phyloP scores from a whole-genome alignment of 768 basidiomycete genomes.

The Leccinum subgranulosum region DNA sequence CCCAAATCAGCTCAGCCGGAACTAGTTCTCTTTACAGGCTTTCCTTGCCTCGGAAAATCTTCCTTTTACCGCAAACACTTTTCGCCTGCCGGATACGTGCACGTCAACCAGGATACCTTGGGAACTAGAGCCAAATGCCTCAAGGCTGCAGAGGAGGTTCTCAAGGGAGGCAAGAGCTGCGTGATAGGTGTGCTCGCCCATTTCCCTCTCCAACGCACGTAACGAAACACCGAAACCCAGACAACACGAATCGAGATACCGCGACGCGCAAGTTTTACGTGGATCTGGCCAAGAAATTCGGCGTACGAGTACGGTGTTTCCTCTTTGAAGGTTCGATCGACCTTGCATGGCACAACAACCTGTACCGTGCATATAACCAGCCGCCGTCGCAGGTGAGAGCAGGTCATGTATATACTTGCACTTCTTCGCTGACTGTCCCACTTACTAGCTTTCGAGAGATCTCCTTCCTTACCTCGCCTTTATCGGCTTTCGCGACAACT shows the following conservation, averaged over 20 bases:
- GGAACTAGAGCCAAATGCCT: constrained; percentile 75
- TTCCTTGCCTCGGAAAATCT: constrained; percentile 74
- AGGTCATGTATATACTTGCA: background rate
- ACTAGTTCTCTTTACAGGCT: constrained; percentile 61
- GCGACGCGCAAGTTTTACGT: constrained; percentile 71
- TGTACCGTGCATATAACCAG: constrained; percentile 74
- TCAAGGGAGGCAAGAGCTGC: constrained; percentile 59
- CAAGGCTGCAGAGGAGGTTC: constrained; percentile 52
- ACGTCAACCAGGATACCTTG: constrained; percentile 86
- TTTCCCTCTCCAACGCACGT: background rate
- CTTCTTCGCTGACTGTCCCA: background rate
- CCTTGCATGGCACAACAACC: constrained; percentile 90
- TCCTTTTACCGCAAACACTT: constrained; percentile 76
- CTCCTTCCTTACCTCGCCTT: constrained; percentile 61
- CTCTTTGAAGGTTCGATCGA: constrained; percentile 73
- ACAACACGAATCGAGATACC: constrained; percentile 87
- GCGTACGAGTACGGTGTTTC: constrained; percentile 65
- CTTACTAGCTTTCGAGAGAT: constrained; percentile 43
- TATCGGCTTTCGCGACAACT: constrained; percentile 52
- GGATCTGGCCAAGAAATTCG: constrained; percentile 54
- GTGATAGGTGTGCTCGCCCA: constrained; percentile 62
- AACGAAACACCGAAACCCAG: constrained; percentile 35
- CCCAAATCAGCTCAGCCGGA: constrained; percentile 30
- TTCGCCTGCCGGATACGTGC: constrained; percentile 60
- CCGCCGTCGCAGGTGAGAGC: constrained; percentile 36